Conservation (phyloP, 2,329 filamentous ascomycete genomes). For the Graphiopsis chlorocephala region DNA sequence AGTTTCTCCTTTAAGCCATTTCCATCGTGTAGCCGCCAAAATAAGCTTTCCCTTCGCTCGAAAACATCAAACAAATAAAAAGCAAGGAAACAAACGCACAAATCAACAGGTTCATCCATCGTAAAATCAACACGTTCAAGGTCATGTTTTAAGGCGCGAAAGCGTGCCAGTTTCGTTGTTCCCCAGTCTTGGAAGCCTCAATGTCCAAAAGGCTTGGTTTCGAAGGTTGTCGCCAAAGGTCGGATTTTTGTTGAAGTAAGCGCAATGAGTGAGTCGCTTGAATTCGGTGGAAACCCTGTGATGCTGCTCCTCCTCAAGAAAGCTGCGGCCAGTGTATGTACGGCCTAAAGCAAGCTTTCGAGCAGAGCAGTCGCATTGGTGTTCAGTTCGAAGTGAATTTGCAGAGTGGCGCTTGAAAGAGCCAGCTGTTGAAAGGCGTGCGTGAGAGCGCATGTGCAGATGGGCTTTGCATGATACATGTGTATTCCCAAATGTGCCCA, state of each 20-base stretch:
- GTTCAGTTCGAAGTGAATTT: neutral
- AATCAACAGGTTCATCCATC: neutral
- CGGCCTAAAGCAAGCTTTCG: constrained; percentile 10
- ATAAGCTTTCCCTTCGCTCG: neutral
- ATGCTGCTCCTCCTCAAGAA: constrained; percentile 12
- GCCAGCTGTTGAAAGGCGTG: constrained; percentile 4
- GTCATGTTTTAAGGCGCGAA: neutral
- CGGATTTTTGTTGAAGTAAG: neutral
- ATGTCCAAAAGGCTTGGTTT: neutral
- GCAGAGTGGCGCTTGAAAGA: neutral
- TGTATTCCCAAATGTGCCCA: neutral
- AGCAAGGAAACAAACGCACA: neutral
- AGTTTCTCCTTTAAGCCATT: neutral
- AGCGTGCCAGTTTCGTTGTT: neutral
- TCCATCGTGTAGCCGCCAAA: neutral
- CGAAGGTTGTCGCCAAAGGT: neutral
- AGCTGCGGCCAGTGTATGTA: constrained; percentile 7
- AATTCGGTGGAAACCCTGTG: neutral
- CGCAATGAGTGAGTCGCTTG: neutral
- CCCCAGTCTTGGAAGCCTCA: neutral
- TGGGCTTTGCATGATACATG: neutral
- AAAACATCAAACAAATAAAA: constrained; percentile 1
- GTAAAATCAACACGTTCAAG: neutral
- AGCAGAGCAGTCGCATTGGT: constrained; percentile 10
- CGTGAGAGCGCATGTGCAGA: neutral